Base-by-base conservation (phyloP, 805 yeast species). In the Starmerella apicola region DNA sequence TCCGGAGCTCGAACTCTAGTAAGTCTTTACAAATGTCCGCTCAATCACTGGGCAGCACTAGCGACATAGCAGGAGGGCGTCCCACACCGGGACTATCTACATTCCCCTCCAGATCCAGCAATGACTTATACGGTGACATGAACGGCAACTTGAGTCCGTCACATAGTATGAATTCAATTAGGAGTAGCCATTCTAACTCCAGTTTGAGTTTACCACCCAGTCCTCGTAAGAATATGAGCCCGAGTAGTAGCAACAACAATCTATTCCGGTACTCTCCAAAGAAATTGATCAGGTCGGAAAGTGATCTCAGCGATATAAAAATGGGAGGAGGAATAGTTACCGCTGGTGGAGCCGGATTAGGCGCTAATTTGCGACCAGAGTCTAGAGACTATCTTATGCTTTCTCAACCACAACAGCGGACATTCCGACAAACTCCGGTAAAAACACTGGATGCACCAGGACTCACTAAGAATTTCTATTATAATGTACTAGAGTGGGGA, bases 361-460 rank as follows among this genome's bases (percentile, higher is more conserved):
- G 46, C n/a, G 26, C 37, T 33, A 47, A 42, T n/a, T 37, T 88
- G 26, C 70, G 97, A 37, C 81, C 80, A 42, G 97, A 86, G 49
- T 75, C 88, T 2, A 94, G 86, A 51, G 71, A 74, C 51, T 60
- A 86, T 20, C 64, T 91, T 32, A 61, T 86, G 37, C 78, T 88
- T 2, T 96, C 96, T 0, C 78, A 80, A 42, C 83, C 78, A 59
- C 79, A 75, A 53, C 74, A 80, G 1, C 64, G 98, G 33, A 70
- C 72, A 23, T 81, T 91, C 17, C 68, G 91, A 3, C 82, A 81
- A 54, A 82, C 85, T 1, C 97, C 98, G 0, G 85, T 80, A 54
- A 69, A 95, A 41, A 96, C 88, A 4, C 68, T 88, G 32, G 98
- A 88, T 62, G 98, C 98, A 0, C 98, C 97, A 0, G 94, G 84